Base-by-base conservation (phyloP, 495 filamentous ascomycete species). In the Emericellopsis terricola region DNA sequence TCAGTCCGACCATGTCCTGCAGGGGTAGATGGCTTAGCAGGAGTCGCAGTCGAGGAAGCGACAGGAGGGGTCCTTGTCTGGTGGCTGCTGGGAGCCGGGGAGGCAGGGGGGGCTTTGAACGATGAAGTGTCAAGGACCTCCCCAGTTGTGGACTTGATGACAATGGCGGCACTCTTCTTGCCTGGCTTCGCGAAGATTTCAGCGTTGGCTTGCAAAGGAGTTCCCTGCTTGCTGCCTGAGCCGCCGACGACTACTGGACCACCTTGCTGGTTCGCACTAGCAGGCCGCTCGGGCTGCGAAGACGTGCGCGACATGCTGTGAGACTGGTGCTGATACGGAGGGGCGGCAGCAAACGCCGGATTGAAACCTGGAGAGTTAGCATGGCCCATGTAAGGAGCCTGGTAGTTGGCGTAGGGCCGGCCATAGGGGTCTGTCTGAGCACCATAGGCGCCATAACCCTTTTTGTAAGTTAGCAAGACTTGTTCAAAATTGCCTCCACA, bases 241-340 rank as follows among this genome's bases (percentile, higher is more conserved):
- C 57, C 47, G 37, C 61, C 50, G 15, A 57, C 47, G 38, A 62
- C 50, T 16, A 53, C 52, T 15, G 65, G 62, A 39, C 60, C 59
- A 32, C 23, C 44, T 14, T 64, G 64, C 43, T 80, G 81, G 26
- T 78, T 70, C 30, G 85, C 67, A 53, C 80, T 86, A 15, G 85
- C 87, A 8, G 85, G 83, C 35, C 83, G 73, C 42, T 89, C 49
- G 15, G 77, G 59, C 49, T 89, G 78, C 5, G 85, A 93, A 3
- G 81, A 70, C 31, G 72, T 78, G 45, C 86, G 78, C 6, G 84
- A 87, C 71, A 93, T 81, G 8, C 19, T 38, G 18, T 38, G 75
- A 67, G 11, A 72, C 57, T 49, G 70, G 64, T 29, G 60, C 59
- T 44, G 61, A 50, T 39, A 58, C 60, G 42, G 75, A 74, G 17